Percentiles rank a stretch among this genome's conserved stretches.
Evolutionary conservation across 306 rosid species (phyloP).

Genomic region (Vigna radiata): DNA sequence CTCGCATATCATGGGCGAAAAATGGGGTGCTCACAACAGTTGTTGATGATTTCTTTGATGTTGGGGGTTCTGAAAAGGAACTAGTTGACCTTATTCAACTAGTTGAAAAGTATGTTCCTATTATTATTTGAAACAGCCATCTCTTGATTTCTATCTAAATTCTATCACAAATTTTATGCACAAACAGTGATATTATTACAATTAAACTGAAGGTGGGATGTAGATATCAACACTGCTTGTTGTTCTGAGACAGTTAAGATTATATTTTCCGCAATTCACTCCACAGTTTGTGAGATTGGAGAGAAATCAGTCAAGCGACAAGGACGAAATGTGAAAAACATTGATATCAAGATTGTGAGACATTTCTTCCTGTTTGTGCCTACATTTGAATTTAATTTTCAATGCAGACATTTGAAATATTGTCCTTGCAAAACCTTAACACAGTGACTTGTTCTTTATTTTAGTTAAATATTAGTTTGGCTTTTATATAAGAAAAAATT

Average conservation of each 20-base stretch:
- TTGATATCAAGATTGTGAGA: conserved; percentile 72
- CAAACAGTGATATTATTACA: conserved; percentile 17
- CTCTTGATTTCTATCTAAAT: conserved; percentile 23
- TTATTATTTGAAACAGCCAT: conserved; percentile 22
- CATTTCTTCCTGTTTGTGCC: conserved; percentile 36
- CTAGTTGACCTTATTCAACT: conserved; percentile 70
- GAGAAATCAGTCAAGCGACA: conserved; percentile 63
- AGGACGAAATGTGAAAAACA: conserved; percentile 60
- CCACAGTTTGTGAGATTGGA: conserved; percentile 71
- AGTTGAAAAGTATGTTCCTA: conserved; percentile 65
- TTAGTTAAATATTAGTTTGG: neutral
- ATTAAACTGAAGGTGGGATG: conserved; percentile 79
- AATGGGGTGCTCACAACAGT: conserved; percentile 77
- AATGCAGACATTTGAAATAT: neutral
- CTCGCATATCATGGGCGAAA: conserved; percentile 86
- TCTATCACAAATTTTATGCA: neutral
- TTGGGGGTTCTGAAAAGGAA: conserved; percentile 78
- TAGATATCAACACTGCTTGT: conserved; percentile 53
- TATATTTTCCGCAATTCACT: conserved; percentile 65
- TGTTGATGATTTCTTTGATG: conserved; percentile 89
- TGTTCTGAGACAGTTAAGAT: conserved; percentile 80
- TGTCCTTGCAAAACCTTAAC: neutral
- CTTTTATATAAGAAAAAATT: neutral
- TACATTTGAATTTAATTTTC: conserved; percentile 19
- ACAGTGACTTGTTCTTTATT: neutral